Conservation (phyloP, 2,329 filamentous ascomycete genomes). For the Clarireedia hainanense region DNA sequence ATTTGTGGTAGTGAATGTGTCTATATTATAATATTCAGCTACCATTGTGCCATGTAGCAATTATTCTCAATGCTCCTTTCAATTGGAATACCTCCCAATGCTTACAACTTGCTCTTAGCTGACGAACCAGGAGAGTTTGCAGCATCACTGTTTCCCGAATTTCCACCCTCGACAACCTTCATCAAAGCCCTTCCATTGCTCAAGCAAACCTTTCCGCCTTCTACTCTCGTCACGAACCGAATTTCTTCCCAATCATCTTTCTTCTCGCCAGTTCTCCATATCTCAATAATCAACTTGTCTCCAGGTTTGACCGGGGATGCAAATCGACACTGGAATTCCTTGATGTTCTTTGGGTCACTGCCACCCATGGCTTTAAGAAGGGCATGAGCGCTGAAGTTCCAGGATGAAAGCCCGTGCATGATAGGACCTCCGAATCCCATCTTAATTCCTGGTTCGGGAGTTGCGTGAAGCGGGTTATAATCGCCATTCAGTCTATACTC, state of each 20-base stretch:
- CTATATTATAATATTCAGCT: no score
- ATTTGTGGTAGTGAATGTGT: no score
- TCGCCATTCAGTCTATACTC: slow-evolving; percentile 68
- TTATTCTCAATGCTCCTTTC: background rate
- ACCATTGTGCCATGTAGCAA: no score
- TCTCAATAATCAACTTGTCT: slow-evolving; percentile 72
- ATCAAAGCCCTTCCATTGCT: slow-evolving; percentile 81
- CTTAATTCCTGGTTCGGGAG: slow-evolving; percentile 73
- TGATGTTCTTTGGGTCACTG: slow-evolving; percentile 72
- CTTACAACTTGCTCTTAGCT: slow-evolving; percentile 8
- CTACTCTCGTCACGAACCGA: slow-evolving; percentile 69
- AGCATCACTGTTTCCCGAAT: slow-evolving; percentile 21
- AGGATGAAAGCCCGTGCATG: slow-evolving; percentile 82
- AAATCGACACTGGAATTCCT: slow-evolving; percentile 84
- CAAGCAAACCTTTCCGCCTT: slow-evolving; percentile 74
- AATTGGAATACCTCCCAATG: background rate
- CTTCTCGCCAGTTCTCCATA: slow-evolving; percentile 67
- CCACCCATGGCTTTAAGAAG: slow-evolving; percentile 66
- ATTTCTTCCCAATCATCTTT: slow-evolving; percentile 73
- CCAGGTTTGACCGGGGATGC: slow-evolving; percentile 77
- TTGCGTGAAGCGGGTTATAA: slow-evolving; percentile 89
- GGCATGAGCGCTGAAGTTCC: slow-evolving; percentile 70
- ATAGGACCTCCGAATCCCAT: slow-evolving; percentile 90
- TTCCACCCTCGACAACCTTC: slow-evolving; percentile 21
- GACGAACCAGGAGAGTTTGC: slow-evolving; percentile 1